These are phyloP conservation scores for Isatis lusitanica DNA, from an alignment of 441 rosid species.

Conservation along the genomic window DNA sequence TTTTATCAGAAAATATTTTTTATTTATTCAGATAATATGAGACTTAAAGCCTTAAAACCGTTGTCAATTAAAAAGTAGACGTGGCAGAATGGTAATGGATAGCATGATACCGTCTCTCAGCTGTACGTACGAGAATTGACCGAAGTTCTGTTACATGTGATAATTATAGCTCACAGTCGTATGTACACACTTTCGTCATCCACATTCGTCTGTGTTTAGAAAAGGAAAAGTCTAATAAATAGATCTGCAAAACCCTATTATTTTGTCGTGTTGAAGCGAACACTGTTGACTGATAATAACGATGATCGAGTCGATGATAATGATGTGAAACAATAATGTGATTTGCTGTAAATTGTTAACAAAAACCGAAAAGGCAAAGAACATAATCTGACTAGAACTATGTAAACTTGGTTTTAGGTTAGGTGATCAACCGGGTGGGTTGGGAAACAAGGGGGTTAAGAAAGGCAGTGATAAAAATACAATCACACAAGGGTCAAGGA, in stretches of 20 bases:
- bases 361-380: conserved; percentile 2
- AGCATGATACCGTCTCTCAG: conserved; percentile 2
- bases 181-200: conserved; percentile 16
- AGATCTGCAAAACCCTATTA: not conserved
- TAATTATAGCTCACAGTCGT: not conserved
- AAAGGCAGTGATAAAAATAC: not conserved
- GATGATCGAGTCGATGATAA: not conserved
- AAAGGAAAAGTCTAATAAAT: not conserved
- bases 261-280: conserved; percentile 1
- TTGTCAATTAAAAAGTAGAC: not conserved
- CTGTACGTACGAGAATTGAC: conserved; percentile 28
- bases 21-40: not conserved
- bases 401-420: not conserved
- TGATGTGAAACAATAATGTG: not conserved
- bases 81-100: conserved; percentile 10
- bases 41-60: not conserved
- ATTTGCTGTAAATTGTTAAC: not conserved
- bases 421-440: conserved; percentile 2
- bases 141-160: conserved; percentile 22
- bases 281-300: conserved; percentile 10
- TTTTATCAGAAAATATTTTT: not conserved
- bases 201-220: not conserved
- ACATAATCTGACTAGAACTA: conserved; percentile 3
- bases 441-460: not conserved
- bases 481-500: not conserved